phyloP scores from a whole-genome alignment of 2,329 filamentous ascomycete species.

The Scleromitrula shiraiana region DNA sequence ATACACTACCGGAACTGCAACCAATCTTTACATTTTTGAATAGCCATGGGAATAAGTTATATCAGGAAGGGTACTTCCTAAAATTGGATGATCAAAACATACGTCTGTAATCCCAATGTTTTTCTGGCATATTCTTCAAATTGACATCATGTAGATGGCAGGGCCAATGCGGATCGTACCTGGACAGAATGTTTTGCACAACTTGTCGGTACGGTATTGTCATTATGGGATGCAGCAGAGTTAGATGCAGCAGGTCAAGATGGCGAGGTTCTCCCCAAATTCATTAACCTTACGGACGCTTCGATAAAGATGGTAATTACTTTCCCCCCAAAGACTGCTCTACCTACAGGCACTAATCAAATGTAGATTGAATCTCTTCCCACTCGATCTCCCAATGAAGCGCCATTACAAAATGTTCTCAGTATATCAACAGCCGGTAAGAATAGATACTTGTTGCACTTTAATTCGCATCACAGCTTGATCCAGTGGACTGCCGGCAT shows the following conservation, averaged over 20 bases:
- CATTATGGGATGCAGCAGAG: constrained; percentile 90
- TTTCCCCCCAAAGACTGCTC: constrained; percentile 15
- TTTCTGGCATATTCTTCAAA: background rate
- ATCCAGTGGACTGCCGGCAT: constrained; percentile 96
- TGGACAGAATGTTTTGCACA: constrained; percentile 98
- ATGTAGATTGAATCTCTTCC: constrained; percentile 77
- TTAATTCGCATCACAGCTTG: constrained; percentile 87
- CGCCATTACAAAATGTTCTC: constrained; percentile 86
- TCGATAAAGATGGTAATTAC: constrained; percentile 86
- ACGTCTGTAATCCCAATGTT: constrained; percentile 52
- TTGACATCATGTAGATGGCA: constrained; percentile 58
- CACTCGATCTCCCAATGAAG: constrained; percentile 66
- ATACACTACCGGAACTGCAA: constrained; percentile 86
- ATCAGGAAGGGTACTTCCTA: constrained; percentile 95
- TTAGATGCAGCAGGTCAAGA: constrained; percentile 80
- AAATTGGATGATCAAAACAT: constrained; percentile 93
- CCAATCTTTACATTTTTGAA: constrained; percentile 93
- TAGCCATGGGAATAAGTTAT: constrained; percentile 91
- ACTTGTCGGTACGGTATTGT: constrained; percentile 88
- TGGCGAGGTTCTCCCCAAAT: constrained; percentile 79
- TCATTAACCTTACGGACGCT: constrained; percentile 94
- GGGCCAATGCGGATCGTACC: constrained; percentile 73
- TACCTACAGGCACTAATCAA: constrained; percentile 21
- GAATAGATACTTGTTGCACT: constrained; percentile 92
- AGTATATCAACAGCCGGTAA: constrained; percentile 93